These are phyloP conservation scores for Peniophora sp. DNA, from an alignment of 1,284 basidiomycete species.

Conservation along the genomic window DNA sequence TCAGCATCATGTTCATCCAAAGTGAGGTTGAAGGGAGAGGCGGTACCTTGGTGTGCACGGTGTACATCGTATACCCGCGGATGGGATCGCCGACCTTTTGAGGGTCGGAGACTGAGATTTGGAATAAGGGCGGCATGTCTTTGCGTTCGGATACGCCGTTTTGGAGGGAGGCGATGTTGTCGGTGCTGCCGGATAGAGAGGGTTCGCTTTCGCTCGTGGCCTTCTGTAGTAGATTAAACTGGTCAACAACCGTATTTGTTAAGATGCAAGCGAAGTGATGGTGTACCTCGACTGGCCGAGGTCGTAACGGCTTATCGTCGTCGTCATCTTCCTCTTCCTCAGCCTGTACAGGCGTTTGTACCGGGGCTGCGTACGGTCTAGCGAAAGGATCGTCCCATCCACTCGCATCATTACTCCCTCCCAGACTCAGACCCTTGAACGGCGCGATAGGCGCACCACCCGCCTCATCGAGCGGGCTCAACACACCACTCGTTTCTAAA, in stretches of 20 bases:
- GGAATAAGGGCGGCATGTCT: constrained; percentile 54
- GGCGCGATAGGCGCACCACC: constrained; percentile 14
- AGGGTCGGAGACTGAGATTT: constrained; percentile 86
- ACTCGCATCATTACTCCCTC: constrained; percentile 56
- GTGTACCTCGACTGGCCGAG: constrained; percentile 20
- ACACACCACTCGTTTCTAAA: constrained; percentile 26
- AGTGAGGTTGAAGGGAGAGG: constrained; percentile 16
- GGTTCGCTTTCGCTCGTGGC: no score
- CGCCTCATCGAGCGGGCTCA: constrained; percentile 46
- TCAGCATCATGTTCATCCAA: constrained; percentile 1
- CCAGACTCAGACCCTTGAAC: constrained; percentile 46
- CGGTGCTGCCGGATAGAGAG: no score
- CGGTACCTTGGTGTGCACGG: constrained; percentile 82
- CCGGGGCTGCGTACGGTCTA: constrained; percentile 13
- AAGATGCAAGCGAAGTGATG: no score
- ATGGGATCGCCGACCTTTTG: constrained; percentile 92
- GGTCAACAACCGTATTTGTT: not conserved
- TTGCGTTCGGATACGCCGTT: constrained; percentile 13
- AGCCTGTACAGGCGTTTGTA: constrained; percentile 10
- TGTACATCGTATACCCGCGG: constrained; percentile 90
- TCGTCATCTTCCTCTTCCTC: constrained; percentile 59
- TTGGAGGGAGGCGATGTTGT: not conserved
- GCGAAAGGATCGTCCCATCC: constrained; percentile 42
- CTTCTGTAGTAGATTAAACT: not conserved
- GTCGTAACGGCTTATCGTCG: constrained; percentile 57